Evolutionary conservation across 345 rosid species (phyloP), one percentile per base, ranked within the genome.

Genomic region (Arabis alpina): DNA sequence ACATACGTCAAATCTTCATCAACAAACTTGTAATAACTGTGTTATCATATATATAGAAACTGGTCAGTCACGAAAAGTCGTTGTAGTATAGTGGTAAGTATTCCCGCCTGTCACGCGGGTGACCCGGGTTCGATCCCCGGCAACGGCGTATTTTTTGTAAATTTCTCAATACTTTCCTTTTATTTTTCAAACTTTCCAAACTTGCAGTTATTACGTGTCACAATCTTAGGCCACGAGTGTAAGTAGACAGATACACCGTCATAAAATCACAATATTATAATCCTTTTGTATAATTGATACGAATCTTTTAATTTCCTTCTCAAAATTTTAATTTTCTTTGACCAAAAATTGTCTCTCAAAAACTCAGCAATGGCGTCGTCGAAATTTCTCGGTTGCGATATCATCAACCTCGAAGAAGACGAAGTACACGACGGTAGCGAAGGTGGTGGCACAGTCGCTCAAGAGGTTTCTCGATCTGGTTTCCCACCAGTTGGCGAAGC

Each of bases 31-130:
- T 19, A 1, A 19, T 0, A 19, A 1, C 23, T 19, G n/a, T n/a
- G n/a, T 19, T 19, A 19, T 19, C 1, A 19, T 19, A 1, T 19
- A 19, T 19, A 19, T 19, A 19, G 23, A 19, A 19, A 19, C 23
- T 1, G 23, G 23, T 19, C 23, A 19, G 1, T 19, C 23, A 19
- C 32, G 3, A 28, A 28, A 28, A 2, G 88, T 85, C 84, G 96
- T 93, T 86, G 96, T 88, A 88, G 93, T 90, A 88, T 88, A 84
- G 97, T 85, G 94, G 94, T 88, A 0, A 87, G 94, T 85, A 88
- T 89, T 81, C 84, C 90, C 82, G 91, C 84, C 96, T 88, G 93
- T 91, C 97, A 91, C 87, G 86, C 87, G 83, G 93, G 88, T 40
- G 96, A 85, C 97, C 94, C 90, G 94, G 82, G 94, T 87, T 90